phyloP scores from a whole-genome alignment of 129 eudicot species.

The Chrysanthemum seticuspe region DNA sequence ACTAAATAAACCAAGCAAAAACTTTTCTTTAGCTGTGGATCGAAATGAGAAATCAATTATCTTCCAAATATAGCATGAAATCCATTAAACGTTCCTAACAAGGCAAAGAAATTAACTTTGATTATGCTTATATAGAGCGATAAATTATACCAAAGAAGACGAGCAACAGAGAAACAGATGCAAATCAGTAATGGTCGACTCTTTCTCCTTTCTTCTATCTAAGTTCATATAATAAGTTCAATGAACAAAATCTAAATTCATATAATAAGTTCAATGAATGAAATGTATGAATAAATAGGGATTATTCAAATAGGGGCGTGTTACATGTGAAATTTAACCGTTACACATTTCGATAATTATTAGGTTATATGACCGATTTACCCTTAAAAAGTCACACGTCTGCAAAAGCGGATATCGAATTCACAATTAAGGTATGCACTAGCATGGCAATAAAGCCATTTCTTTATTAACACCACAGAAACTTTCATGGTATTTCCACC shows the following conservation, averaged over 20 bases:
- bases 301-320: slow-evolving; percentile 6
- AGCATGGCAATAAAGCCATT: background rate
- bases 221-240: slow-evolving; percentile 6
- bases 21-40: background rate
- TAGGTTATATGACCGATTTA: slow-evolving; percentile 24
- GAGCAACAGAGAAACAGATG: slow-evolving; percentile 10
- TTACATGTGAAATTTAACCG: background rate
- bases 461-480: too few relatives aligned
- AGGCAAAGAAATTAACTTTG: background rate
- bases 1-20: background rate
- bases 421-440: background rate
- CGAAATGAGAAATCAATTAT: slow-evolving; percentile 1
- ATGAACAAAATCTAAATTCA: slow-evolving; percentile 6
- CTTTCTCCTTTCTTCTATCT: background rate
- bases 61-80: background rate
- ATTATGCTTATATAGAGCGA: slow-evolving; percentile 13
- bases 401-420: background rate
- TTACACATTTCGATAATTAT: background rate
- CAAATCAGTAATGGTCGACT: slow-evolving; percentile 11
- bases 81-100: slow-evolving; percentile 6
- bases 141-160: slow-evolving; percentile 16
- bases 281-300: slow-evolving; percentile 9
- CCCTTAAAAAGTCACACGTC: slow-evolving; percentile 12
- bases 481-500: too few relatives aligned
- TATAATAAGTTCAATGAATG: slow-evolving; percentile 10